Base-by-base conservation (phyloP, 306 rosid species). In the Sindora glabra region DNA sequence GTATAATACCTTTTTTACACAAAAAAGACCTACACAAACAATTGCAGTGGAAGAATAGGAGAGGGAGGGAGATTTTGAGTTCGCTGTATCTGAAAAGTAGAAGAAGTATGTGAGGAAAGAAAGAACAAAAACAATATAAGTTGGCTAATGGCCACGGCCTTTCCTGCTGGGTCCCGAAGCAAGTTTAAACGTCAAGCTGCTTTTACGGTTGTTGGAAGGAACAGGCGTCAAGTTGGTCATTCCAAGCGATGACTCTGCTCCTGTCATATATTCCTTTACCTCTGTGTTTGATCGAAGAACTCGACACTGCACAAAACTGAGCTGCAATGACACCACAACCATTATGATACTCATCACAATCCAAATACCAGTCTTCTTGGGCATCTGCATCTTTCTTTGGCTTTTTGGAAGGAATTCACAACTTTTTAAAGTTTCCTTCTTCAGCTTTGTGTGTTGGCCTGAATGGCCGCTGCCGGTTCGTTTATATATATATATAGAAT, bases 151-250 rank as follows among this genome's bases (percentile, higher is more conserved):
- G 2, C 96, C 98, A 27, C 75, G 80, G 27, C 96, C 98, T 37
- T 44, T 81, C 60, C 73, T 76, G 73, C 96, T 91, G 0, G 96
- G 95, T 18, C 98, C 96, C 23, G 95, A 91, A 48, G 85, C 62
- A 47, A 88, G 64, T 53, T 56, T 66, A 48, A 58, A 76, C 0
- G 60, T 56, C 83, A 91, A 70, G 69, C 81, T 81, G 63, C 80
- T 52, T 61, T 44, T 79, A 13, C 71, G 54, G 73, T 70, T 79
- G 36, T 74, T 59, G 1, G 87, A 69, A 79, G 85, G 61, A 76
- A 79, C 85, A 11, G n/a, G n/a, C n/a, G 26, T 50, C 49, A 75
- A 74, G 5, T 49, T 62, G 2, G 69, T 48, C 77, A 79, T 67
- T 52, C 79, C 84, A 3, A 15, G 58, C 14, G 65, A 42, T 1